Evolutionary conservation across 257 asterid species (phyloP).

Genomic region (Solanum ossicruentum): DNA sequence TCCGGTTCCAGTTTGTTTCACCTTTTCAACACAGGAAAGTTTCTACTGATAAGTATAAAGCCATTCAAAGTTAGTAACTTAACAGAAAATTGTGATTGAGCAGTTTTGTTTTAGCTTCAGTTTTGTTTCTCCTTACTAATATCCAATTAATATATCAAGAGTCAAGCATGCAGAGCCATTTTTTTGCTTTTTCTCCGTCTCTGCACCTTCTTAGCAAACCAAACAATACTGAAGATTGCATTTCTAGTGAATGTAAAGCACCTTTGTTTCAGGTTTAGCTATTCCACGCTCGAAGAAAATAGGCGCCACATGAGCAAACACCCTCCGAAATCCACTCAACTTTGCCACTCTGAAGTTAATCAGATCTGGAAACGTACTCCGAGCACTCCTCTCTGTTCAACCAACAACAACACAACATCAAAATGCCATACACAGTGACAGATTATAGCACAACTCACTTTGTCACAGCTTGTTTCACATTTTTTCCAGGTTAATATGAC

Average conservation of each 20-base stretch:
- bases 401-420: not conserved
- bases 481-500: not conserved
- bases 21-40: not conserved
- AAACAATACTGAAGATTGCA: not conserved
- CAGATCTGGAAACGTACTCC: constrained; percentile 91
- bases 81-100: not conserved
- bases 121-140: not conserved
- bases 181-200: not conserved
- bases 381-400: constrained; percentile 71
- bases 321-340: constrained; percentile 79
- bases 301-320: constrained; percentile 87
- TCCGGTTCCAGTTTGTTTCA: not conserved
- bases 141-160: not conserved
- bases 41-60: not conserved
- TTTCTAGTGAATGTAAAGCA: not conserved
- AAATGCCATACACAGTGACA: not conserved
- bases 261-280: constrained; percentile 90
- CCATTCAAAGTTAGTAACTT: not conserved
- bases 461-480: not conserved
- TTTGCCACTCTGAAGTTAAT: constrained; percentile 76
- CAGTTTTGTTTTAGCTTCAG: not conserved
- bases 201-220: not conserved
- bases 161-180: not conserved
- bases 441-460: not conserved
- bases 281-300: constrained; percentile 87